Evolutionary conservation across 352 stramenopile genomes (phyloP).

Genomic region (Plasmopara viticola): DNA sequence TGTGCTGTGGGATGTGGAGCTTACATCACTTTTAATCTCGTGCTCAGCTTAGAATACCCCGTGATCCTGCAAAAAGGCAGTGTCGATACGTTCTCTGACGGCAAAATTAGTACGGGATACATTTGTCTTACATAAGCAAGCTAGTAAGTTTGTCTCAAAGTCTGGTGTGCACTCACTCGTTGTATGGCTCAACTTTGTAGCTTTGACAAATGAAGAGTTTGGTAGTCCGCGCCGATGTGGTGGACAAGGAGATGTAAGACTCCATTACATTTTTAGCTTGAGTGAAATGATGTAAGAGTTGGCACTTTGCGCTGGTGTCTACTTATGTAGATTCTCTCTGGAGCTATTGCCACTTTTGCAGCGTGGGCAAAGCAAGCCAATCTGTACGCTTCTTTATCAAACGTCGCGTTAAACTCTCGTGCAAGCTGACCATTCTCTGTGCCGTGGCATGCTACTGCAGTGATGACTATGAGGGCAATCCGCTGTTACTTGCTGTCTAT

Average conservation of each 20-base stretch:
- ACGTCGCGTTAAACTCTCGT: background rate
- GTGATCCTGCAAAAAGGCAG: slow-evolving; percentile 84
- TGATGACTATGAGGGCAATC: slow-evolving; percentile 35
- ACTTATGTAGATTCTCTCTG: slow-evolving; percentile 61
- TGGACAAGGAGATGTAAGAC: slow-evolving; percentile 86
- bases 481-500: slow-evolving; percentile 61
- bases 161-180: slow-evolving; percentile 1
- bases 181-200: slow-evolving; percentile 15
- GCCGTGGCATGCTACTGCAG: slow-evolving; percentile 5
- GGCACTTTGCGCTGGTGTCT: background rate
- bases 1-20: background rate
- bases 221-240: slow-evolving; percentile 84
- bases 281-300: background rate
- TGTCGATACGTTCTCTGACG: slow-evolving; percentile 79
- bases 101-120: slow-evolving; percentile 35
- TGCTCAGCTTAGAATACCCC: slow-evolving; percentile 57
- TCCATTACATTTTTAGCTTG: background rate
- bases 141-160: background rate
- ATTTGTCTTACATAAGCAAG: background rate
- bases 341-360: slow-evolving; percentile 73
- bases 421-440: background rate
- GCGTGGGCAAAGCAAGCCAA: slow-evolving; percentile 51
- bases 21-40: background rate
- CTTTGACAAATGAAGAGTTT: slow-evolving; percentile 52
- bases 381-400: slow-evolving; percentile 24